These are phyloP conservation scores for Cladorrhinum samala DNA, from an alignment of 495 filamentous ascomycete species.

Conservation along the genomic window DNA sequence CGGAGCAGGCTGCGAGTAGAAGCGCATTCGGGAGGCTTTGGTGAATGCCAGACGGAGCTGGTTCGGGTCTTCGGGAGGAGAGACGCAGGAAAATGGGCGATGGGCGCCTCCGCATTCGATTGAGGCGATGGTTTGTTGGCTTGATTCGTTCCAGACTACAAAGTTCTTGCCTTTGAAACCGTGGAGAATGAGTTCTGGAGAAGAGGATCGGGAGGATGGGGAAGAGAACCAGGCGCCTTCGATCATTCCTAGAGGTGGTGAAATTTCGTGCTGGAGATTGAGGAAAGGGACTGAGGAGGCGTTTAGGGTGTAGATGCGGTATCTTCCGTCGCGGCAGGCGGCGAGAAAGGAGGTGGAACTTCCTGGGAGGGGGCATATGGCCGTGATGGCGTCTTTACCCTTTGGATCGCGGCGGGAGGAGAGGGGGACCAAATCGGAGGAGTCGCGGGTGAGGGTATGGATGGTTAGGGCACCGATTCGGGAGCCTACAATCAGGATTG, in stretches of 20 bases:
- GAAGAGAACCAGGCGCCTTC: constrained; percentile 58
- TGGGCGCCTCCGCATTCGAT: constrained; percentile 81
- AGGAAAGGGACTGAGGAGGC: constrained; percentile 1
- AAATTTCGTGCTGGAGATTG: constrained; percentile 37
- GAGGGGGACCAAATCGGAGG: constrained; percentile 6
- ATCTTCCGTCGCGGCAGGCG: constrained; percentile 68
- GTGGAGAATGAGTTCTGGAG: constrained; percentile 60
- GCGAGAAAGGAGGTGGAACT: constrained; percentile 49
- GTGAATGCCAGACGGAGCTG: constrained; percentile 47
- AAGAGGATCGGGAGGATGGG: not conserved
- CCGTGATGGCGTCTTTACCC: constrained; percentile 63
- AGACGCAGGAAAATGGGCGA: constrained; percentile 61
- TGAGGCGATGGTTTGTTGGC: constrained; percentile 55
- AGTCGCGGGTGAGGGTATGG: constrained; percentile 8
- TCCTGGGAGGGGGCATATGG: constrained; percentile 43
- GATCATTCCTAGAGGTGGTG: constrained; percentile 59
- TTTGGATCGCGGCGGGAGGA: constrained; percentile 37
- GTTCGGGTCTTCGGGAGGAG: constrained; percentile 24
- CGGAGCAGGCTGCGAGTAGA: constrained; percentile 43
- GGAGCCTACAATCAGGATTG: constrained; percentile 62
- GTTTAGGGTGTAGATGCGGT: constrained; percentile 53
- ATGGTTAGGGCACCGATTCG: constrained; percentile 34
- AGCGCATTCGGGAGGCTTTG: constrained; percentile 47
- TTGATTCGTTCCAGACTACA: constrained; percentile 68
- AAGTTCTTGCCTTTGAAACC: constrained; percentile 78